These are phyloP conservation scores for Geum urbanum DNA, from an alignment of 306 rosid species.

Conservation along the genomic window DNA sequence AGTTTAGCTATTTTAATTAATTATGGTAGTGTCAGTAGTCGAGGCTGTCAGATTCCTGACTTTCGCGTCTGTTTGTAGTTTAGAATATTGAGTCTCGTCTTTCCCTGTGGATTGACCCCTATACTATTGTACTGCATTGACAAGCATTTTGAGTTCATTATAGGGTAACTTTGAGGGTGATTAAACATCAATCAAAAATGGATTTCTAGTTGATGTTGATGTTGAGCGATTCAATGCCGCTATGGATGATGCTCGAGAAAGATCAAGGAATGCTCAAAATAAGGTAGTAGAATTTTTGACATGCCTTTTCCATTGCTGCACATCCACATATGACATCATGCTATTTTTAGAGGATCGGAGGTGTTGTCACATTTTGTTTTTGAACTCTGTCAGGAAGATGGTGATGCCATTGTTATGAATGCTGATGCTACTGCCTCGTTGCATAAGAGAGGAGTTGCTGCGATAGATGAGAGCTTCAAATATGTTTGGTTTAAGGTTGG, in stretches of 20 bases:
- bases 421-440: slow-evolving; percentile 88
- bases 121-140: too few relatives aligned
- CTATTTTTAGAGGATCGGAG: not conserved
- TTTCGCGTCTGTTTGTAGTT: too few relatives aligned
- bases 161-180: too few relatives aligned
- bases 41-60: too few relatives aligned
- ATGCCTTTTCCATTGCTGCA: slow-evolving; percentile 23
- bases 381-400: slow-evolving; percentile 67
- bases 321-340: not conserved
- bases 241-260: slow-evolving; percentile 93
- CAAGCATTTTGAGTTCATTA: too few relatives aligned
- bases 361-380: not conserved
- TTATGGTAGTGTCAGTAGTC: too few relatives aligned
- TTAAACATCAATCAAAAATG: too few relatives aligned
- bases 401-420: slow-evolving; percentile 82
- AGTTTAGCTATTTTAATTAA: too few relatives aligned
- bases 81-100: too few relatives aligned
- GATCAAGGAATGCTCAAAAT: slow-evolving; percentile 87
- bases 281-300: slow-evolving; percentile 42
- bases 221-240: slow-evolving; percentile 66
- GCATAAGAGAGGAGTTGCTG: slow-evolving; percentile 58
- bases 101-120: too few relatives aligned
- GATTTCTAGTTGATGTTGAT: slow-evolving; percentile 67
- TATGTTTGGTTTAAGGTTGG: slow-evolving; percentile 70
- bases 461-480: slow-evolving; percentile 86